Conservation (phyloP, 1,139 yeast genomes). For the Pneumocystis sp. region DNA sequence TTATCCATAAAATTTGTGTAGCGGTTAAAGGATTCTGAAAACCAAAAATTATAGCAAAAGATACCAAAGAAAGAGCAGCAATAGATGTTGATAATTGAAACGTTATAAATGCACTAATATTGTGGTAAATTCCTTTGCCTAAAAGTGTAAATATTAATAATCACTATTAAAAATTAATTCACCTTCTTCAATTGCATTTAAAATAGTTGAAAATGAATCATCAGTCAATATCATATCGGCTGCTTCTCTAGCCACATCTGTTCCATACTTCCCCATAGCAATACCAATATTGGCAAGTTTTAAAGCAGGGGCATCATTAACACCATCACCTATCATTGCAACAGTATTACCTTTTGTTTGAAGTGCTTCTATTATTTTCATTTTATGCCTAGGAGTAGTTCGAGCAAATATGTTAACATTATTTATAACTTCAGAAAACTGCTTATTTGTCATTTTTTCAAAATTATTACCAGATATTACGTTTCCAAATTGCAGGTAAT, state of each 20-base stretch:
- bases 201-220: constrained; percentile 85
- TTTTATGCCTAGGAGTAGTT: constrained; percentile 92
- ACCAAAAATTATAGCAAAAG: constrained; percentile 70
- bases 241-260: constrained; percentile 97
- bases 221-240: constrained; percentile 95
- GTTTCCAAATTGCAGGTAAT: constrained; percentile 32
- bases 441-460: constrained; percentile 53
- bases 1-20: constrained; percentile 93
- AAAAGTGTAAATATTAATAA: not conserved
- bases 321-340: constrained; percentile 99
- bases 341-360: constrained; percentile 90
- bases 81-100: constrained; percentile 91
- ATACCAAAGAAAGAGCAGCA: constrained; percentile 82
- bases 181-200: constrained; percentile 81
- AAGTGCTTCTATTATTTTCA: constrained; percentile 76
- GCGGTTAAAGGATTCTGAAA: constrained; percentile 95
- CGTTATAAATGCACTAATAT: constrained; percentile 83
- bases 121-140: constrained; percentile 81
- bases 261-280: constrained; percentile 92
- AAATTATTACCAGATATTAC: constrained; percentile 75
- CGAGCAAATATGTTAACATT: constrained; percentile 87
- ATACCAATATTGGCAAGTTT: constrained; percentile 95
- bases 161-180: not conserved
- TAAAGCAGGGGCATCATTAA: constrained; percentile 96
- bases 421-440: constrained; percentile 57